phyloP scores from a whole-genome alignment of 768 basidiomycete species.

The Lactarius hatsudake region DNA sequence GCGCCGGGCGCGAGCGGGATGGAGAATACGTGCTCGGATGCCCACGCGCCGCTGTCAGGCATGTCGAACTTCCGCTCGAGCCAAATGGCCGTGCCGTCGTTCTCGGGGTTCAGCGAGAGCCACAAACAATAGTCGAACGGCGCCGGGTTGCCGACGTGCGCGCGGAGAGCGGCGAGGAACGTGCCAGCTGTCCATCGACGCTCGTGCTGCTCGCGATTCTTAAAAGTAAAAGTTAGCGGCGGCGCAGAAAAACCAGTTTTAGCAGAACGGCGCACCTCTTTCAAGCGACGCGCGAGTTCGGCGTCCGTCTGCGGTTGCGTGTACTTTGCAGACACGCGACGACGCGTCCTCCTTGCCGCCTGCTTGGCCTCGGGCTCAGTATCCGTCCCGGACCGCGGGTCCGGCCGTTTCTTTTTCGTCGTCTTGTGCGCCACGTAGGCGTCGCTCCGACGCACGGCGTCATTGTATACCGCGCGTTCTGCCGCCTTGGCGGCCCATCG shows the following conservation, averaged over 20 bases:
- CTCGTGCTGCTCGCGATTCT: constrained; percentile 74
- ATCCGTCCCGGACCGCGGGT: constrained; percentile 17
- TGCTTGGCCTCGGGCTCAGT: constrained; percentile 27
- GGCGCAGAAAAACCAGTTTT: not conserved
- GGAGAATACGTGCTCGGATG: constrained; percentile 55
- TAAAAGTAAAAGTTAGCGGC: not conserved
- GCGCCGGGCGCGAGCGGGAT: constrained; percentile 46
- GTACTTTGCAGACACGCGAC: constrained; percentile 44
- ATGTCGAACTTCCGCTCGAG: constrained; percentile 73
- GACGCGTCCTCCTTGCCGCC: constrained; percentile 35
- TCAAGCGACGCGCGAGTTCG: constrained; percentile 60
- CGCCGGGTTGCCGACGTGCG: constrained; percentile 37
- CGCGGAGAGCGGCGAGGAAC: constrained; percentile 52
- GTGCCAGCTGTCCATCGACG: constrained; percentile 73
- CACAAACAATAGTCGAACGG: constrained; percentile 58
- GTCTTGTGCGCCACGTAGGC: constrained; percentile 51
- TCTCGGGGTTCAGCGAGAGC: constrained; percentile 73
- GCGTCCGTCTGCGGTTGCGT: constrained; percentile 58
- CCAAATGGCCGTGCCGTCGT: constrained; percentile 78
- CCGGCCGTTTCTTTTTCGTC: constrained; percentile 33
- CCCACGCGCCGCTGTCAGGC: constrained; percentile 62
- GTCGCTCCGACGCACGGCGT: constrained; percentile 60
- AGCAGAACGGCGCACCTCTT: constrained; percentile 49
- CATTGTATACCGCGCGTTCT: constrained; percentile 30
- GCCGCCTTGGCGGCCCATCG: constrained; percentile 19